Base-by-base conservation (phyloP, 805 yeast genomes). In the Clavispora vitiphila region DNA sequence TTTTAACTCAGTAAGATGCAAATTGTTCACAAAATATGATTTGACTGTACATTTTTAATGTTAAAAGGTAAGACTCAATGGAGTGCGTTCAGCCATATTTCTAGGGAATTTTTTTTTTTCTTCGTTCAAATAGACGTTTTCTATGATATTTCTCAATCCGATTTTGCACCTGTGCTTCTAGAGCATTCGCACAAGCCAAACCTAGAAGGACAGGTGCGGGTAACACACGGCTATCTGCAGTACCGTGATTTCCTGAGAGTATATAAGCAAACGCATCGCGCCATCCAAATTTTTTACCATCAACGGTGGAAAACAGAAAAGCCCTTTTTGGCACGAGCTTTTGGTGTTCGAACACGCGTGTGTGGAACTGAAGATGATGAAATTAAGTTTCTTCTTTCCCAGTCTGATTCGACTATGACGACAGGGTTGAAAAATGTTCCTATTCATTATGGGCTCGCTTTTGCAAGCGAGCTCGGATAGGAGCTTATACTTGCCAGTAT, bases 351-450 rank as follows among this genome's bases (percentile, higher is more conserved):
- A 47, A 47, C 43, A 39, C 24, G 18, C n/a, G 16, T 22, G 18
- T 37, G 39, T 40, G 42, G 34, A 43, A 19, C 39, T 54, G 66
- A 64, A 66, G 50, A 57, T 69, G 75, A 68, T 67, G 74, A 69
- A 56, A 56, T 50, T 66, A 62, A 75, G 86, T 78, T 64, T 72
- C 68, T 83, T 84, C 90, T 83, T 84, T 84, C 90, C 89, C 85
- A 78, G 86, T 82, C 86, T 76, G 86, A 80, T 69, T 78, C 90
- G 93, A 84, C 90, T 81, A 82, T 84, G 93, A 83, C 88, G 90
- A 84, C 80, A 79, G 75, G 89, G 88, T 76, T 73, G 78, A 76
- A 60, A 75, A 70, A 57, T 58, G 78, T 67, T 62, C 61, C 56
- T 38, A 38, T 47, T 49, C 55, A 53, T 58, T 51, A 55, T 55